Percentiles rank a stretch among this genome's conserved stretches.
Evolutionary conservation across 805 yeast genomes (phyloP).

Genomic region (Huiozyma naganishii): DNA sequence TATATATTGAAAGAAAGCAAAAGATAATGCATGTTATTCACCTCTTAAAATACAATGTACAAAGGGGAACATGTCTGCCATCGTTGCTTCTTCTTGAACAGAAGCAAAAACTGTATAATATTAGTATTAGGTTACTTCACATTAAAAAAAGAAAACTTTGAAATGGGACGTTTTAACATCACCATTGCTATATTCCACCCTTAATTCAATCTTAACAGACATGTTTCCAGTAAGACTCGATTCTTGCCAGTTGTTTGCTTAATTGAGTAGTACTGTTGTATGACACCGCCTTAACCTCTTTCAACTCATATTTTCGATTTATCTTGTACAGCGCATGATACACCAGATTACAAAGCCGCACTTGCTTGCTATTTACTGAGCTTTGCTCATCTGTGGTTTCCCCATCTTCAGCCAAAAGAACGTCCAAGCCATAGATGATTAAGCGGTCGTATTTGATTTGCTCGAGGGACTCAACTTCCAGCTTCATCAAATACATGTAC

Average conservation of each 20-base stretch:
- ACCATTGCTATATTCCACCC: too few species aligned
- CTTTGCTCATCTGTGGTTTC: background rate
- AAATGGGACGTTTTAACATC: too few species aligned
- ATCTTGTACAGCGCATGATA: conserved; percentile 17
- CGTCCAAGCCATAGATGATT: conserved; percentile 23
- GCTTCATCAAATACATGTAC: conserved; percentile 26
- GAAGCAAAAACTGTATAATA: too few species aligned
- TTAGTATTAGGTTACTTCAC: too few species aligned
- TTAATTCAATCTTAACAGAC: conserved; percentile 7
- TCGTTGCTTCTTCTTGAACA: too few species aligned
- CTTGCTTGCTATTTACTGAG: conserved; percentile 4
- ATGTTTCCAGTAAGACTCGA: conserved; percentile 21
- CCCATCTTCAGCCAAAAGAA: conserved; percentile 4
- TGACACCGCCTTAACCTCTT: conserved; percentile 7
- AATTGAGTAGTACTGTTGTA: background rate
- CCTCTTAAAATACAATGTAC: too few species aligned
- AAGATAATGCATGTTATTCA: too few species aligned
- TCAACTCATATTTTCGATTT: conserved; percentile 10
- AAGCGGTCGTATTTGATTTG: conserved; percentile 12
- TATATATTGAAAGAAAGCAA: too few species aligned
- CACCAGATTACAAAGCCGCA: conserved; percentile 14
- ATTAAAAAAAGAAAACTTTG: too few species aligned
- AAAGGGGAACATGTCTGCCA: too few species aligned
- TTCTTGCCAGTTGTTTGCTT: background rate
- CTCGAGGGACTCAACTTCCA: conserved; percentile 16